phyloP scores from a whole-genome alignment of 148 eudicot genomes.

The Mesembryanthemum crystallinum region DNA sequence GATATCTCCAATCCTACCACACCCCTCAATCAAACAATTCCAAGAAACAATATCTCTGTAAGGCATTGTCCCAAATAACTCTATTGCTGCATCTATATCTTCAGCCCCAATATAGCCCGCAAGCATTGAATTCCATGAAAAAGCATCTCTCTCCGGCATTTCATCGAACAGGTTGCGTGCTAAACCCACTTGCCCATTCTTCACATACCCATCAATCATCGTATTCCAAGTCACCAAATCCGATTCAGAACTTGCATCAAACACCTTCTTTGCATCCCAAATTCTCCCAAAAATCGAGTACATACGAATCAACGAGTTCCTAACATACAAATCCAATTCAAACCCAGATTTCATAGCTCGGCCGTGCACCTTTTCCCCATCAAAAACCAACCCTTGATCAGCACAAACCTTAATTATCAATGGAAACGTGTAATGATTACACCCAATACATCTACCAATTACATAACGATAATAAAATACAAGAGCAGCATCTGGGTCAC shows the following conservation, averaged over 20 bases:
- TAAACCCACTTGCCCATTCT: slow-evolving; percentile 38
- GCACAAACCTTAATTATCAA: slow-evolving; percentile 28
- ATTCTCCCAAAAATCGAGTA: slow-evolving; percentile 35
- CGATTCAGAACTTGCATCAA: slow-evolving; percentile 36
- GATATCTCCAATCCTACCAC: slow-evolving; percentile 44
- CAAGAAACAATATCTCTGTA: slow-evolving; percentile 51
- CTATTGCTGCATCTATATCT: slow-evolving; percentile 36
- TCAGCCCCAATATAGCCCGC: slow-evolving; percentile 40
- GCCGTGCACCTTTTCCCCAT: slow-evolving; percentile 29
- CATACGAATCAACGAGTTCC: slow-evolving; percentile 28
- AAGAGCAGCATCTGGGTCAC: slow-evolving; percentile 34
- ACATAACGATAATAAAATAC: slow-evolving; percentile 40
- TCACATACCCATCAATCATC: slow-evolving; percentile 58
- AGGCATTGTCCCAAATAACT: slow-evolving; percentile 45
- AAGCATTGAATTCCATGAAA: slow-evolving; percentile 54
- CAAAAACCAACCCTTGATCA: slow-evolving; percentile 22
- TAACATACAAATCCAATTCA: slow-evolving; percentile 48
- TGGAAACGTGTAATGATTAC: slow-evolving; percentile 31
- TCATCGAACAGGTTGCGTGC: slow-evolving; percentile 43
- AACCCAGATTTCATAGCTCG: slow-evolving; percentile 34
- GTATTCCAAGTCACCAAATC: slow-evolving; percentile 60
- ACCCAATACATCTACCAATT: slow-evolving; percentile 29
- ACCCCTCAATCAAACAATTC: slow-evolving; percentile 61
- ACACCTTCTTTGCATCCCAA: slow-evolving; percentile 43
- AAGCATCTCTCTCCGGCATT: slow-evolving; percentile 47